Conservation (phyloP, 345 rosid species). For the Arabidopsis suecica region DNA sequence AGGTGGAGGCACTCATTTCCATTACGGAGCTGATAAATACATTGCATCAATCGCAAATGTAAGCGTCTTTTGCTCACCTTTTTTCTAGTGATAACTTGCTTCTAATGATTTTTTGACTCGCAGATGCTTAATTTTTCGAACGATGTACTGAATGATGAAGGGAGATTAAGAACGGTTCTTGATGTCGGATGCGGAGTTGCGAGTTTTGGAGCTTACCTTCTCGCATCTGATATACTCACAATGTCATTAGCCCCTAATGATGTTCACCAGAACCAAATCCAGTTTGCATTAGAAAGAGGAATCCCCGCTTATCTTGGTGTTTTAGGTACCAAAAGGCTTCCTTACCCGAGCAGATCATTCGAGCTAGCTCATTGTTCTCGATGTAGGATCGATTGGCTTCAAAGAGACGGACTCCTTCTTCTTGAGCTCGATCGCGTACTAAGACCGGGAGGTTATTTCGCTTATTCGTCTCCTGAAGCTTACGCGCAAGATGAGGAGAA, state of each 20-base stretch:
- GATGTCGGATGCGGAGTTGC: slow-evolving; percentile 99
- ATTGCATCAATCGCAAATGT: slow-evolving; percentile 94
- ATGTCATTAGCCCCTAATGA: slow-evolving; percentile 98
- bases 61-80: slow-evolving; percentile 40
- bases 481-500: slow-evolving; percentile 97
- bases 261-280: slow-evolving; percentile 99
- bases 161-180: slow-evolving; percentile 83
- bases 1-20: slow-evolving; percentile 99
- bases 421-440: slow-evolving; percentile 97
- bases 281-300: slow-evolving; percentile 97
- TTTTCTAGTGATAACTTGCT: slow-evolving; percentile 1
- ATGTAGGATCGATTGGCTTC: slow-evolving; percentile 99
- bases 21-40: slow-evolving; percentile 97
- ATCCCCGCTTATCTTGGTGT: slow-evolving; percentile 99
- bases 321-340: slow-evolving; percentile 91
- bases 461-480: slow-evolving; percentile 98
- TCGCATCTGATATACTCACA: slow-evolving; percentile 80
- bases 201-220: slow-evolving; percentile 95
- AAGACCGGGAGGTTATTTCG: slow-evolving; percentile 98
- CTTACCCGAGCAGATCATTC: slow-evolving; percentile 99
- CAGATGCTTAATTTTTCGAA: slow-evolving; percentile 95
- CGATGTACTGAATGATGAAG: slow-evolving; percentile 71
- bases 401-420: slow-evolving; percentile 95
- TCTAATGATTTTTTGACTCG: slow-evolving; percentile 29
- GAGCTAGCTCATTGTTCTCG: slow-evolving; percentile 98